A percentile compares a stretch with the other conserved stretches of the same genome.
phyloP scores from a whole-genome alignment of 495 filamentous ascomycete species.

The Pseudotulostoma volvatum region DNA sequence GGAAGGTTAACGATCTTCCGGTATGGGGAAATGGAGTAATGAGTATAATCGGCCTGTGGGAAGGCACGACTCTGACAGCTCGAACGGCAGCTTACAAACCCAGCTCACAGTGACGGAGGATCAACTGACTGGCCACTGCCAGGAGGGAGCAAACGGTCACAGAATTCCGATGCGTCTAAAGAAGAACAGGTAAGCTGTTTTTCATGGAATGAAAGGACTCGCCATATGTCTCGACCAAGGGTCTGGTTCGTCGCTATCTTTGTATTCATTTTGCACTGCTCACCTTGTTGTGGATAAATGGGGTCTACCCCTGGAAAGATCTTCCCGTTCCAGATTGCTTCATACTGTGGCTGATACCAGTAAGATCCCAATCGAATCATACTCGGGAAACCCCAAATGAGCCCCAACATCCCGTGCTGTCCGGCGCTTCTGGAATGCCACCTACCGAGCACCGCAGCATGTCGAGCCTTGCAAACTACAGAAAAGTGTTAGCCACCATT shows the following conservation, averaged over 20 bases:
- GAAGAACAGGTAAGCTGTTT: constrained; percentile 19
- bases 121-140: constrained; percentile 10
- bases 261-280: no score
- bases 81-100: constrained; percentile 24
- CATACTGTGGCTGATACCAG: background rate
- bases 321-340: background rate
- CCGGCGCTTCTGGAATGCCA: constrained; percentile 28
- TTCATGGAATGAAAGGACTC: background rate
- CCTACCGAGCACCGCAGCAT: constrained; percentile 28
- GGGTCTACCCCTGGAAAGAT: background rate
- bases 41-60: no score
- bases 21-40: no score
- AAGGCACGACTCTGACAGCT: constrained; percentile 30
- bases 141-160: constrained; percentile 14
- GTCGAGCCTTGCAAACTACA: constrained; percentile 22
- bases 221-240: background rate
- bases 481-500: constrained; percentile 21
- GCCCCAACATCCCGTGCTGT: constrained; percentile 25
- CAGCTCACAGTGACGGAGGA: constrained; percentile 30
- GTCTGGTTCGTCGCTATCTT: background rate
- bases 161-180: constrained; percentile 18
- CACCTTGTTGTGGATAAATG: no score
- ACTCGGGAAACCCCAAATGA: constrained; percentile 12
- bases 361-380: constrained; percentile 14
- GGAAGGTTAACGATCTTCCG: no score